A percentile compares a stretch with the other conserved stretches of the same genome.
Conservation (phyloP, 305 asterid species). For the Fraxinus baroniana region DNA sequence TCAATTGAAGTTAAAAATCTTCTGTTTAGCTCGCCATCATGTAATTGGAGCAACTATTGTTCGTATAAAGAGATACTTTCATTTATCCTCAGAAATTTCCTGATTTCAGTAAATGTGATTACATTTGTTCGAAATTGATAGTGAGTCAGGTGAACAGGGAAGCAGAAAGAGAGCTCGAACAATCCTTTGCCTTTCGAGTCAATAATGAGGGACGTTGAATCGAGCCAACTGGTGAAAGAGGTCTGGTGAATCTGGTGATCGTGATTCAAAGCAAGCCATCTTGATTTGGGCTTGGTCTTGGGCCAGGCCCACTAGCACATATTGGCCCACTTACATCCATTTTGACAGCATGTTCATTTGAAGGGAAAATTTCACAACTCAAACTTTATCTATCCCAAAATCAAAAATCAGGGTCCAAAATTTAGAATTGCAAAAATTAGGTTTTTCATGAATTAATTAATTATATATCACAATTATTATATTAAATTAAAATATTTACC, state of each 20-base stretch:
- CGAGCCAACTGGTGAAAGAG: too few relatives aligned
- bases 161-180: slow-evolving; percentile 82
- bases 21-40: slow-evolving; percentile 69
- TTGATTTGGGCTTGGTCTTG: not conserved
- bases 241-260: too few relatives aligned
- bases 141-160: slow-evolving; percentile 80
- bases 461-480: too few relatives aligned
- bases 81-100: not conserved
- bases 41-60: slow-evolving; percentile 33
- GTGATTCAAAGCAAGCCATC: not conserved
- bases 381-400: too few relatives aligned
- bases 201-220: not conserved
- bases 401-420: too few relatives aligned
- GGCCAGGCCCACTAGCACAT: not conserved
- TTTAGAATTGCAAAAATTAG: too few relatives aligned
- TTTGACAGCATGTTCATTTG: not conserved
- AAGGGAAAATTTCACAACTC: too few relatives aligned
- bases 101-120: slow-evolving; percentile 17
- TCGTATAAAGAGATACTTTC: not conserved
- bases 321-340: not conserved
- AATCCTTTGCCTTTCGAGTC: slow-evolving; percentile 62
- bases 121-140: slow-evolving; percentile 80
- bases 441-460: too few relatives aligned
- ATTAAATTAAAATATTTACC: too few relatives aligned
- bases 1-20: slow-evolving; percentile 69